These are phyloP conservation scores for Betula pendula DNA, from an alignment of 306 rosid species.

Conservation along the genomic window DNA sequence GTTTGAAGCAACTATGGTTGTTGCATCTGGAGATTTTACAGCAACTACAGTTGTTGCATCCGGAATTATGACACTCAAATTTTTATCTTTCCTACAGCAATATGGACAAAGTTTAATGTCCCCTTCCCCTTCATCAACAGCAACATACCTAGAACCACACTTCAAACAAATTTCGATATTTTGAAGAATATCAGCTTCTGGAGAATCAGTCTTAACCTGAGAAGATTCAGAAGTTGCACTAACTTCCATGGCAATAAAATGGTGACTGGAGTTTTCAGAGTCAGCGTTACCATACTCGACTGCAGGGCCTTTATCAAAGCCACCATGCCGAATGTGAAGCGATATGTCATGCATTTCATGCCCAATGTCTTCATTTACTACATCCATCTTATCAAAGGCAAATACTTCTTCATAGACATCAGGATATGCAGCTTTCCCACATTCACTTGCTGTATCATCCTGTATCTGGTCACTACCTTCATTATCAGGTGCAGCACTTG, in stretches of 20 bases:
- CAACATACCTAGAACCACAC: conserved; percentile 53
- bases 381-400: conserved; percentile 71
- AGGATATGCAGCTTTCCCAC: conserved; percentile 48
- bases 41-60: conserved; percentile 23
- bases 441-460: conserved; percentile 58
- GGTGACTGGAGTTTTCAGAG: conserved; percentile 36
- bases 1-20: conserved; percentile 35
- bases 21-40: conserved; percentile 28
- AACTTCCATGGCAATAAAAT: conserved; percentile 30
- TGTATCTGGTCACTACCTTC: conserved; percentile 69
- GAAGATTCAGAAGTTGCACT: conserved; percentile 43
- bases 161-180: conserved; percentile 48
- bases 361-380: conserved; percentile 40
- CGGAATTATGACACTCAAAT: conserved; percentile 32
- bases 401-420: conserved; percentile 68
- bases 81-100: conserved; percentile 50
- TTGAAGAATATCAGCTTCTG: conserved; percentile 40
- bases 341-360: conserved; percentile 37
- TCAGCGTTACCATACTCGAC: conserved; percentile 30
- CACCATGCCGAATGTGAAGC: conserved; percentile 30
- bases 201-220: conserved; percentile 38
- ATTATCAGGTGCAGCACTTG: conserved; percentile 50
- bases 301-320: conserved; percentile 32
- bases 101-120: conserved; percentile 49
- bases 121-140: conserved; percentile 37